Conservation (phyloP, 208 protist genomes). For the Trypanosoma melophagium region DNA sequence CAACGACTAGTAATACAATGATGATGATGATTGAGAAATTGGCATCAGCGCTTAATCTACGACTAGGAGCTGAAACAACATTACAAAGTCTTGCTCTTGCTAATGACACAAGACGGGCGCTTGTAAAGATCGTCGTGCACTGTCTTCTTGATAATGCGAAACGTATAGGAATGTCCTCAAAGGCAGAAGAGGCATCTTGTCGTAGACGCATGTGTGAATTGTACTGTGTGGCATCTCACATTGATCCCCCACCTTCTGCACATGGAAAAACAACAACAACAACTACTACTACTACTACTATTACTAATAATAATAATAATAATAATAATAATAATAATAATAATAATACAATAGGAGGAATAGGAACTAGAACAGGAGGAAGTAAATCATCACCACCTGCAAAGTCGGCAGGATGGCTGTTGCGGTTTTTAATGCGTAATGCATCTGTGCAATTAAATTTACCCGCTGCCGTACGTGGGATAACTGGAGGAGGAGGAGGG, state of each 20-base stretch:
- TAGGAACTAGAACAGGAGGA: background rate
- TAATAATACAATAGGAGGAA: background rate
- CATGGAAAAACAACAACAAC: background rate
- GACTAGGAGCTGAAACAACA: slow-evolving; percentile 27
- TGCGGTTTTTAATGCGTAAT: slow-evolving; percentile 60
- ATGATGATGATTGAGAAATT: slow-evolving; percentile 28
- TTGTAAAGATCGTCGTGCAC: slow-evolving; percentile 66
- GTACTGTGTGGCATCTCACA: slow-evolving; percentile 40
- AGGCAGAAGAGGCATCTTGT: slow-evolving; percentile 33
- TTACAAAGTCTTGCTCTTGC: slow-evolving; percentile 31
- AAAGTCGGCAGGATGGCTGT: slow-evolving; percentile 53
- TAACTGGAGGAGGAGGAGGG: slow-evolving; percentile 6
- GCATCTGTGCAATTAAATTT: slow-evolving; percentile 45
- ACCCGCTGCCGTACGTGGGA: slow-evolving; percentile 13
- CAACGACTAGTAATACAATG: background rate
- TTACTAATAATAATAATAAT: no score
- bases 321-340: no score
- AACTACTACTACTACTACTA: no score
- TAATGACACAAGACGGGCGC: slow-evolving; percentile 31
- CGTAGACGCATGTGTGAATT: slow-evolving; percentile 40
- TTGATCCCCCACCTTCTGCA: slow-evolving; percentile 40
- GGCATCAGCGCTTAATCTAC: slow-evolving; percentile 33
- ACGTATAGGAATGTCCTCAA: background rate
- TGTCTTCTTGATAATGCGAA: slow-evolving; percentile 53
- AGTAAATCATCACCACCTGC: slow-evolving; percentile 1